These are phyloP conservation scores for Trichoderma arundinaceum DNA, from an alignment of 2,329 filamentous ascomycete species.

Conservation along the genomic window DNA sequence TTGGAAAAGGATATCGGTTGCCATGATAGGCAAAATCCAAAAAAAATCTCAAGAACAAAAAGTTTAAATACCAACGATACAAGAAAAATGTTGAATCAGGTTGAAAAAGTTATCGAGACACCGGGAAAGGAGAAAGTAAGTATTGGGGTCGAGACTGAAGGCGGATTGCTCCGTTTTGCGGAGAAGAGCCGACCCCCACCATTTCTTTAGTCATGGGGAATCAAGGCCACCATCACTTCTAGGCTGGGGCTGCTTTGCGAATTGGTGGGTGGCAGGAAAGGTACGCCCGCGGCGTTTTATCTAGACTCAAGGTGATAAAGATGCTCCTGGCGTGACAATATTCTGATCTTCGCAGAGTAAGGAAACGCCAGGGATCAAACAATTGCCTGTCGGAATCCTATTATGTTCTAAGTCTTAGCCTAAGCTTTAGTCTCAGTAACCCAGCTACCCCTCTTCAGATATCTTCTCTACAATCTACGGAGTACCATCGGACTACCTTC, in stretches of 20 bases:
- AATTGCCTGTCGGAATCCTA: background rate
- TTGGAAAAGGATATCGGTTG: slow-evolving; percentile 34
- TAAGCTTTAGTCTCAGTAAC: background rate
- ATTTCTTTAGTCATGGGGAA: slow-evolving; percentile 22
- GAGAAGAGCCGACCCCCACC: slow-evolving; percentile 23
- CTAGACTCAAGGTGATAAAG: too few relatives aligned
- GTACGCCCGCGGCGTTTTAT: background rate
- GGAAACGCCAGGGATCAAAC: background rate
- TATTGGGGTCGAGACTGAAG: background rate
- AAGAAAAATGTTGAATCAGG: background rate
- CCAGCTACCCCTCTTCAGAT: background rate
- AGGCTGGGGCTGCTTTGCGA: background rate
- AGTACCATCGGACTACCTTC: background rate
- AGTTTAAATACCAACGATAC: background rate
- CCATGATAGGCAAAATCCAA: background rate
- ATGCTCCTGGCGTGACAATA: too few relatives aligned
- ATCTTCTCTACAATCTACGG: background rate
- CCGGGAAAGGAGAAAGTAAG: background rate
- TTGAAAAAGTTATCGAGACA: background rate
- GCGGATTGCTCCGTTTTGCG: slow-evolving; percentile 7
- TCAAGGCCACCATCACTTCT: background rate
- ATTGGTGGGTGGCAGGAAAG: too few relatives aligned
- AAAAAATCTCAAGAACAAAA: background rate
- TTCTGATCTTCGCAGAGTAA: background rate
- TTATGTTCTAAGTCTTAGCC: background rate